Base-by-base conservation (phyloP, 768 basidiomycete genomes). In the Lactarius indigo region DNA sequence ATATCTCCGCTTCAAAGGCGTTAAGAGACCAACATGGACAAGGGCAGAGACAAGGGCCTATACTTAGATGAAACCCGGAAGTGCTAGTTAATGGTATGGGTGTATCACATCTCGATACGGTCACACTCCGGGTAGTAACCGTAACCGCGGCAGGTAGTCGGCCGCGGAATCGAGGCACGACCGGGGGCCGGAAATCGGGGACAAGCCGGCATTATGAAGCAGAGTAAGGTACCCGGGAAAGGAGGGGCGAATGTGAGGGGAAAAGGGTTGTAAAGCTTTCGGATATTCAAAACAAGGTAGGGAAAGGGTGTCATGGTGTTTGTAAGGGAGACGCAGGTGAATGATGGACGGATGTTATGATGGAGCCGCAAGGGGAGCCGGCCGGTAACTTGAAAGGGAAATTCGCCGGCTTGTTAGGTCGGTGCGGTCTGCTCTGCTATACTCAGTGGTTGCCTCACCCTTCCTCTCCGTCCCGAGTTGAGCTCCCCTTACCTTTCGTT, bases 361-460 rank as follows among this genome's bases (percentile, higher is more conserved):
- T 57, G 9, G 65, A 42, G 65, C 57, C 65, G 61, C 58, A 59
- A 64, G 58, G 10, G 57, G 56, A 42, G 41, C 66, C 66, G 66
- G 66, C 62, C 62, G 66, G 66, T 30, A 68, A 68, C 66, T 68
- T 68, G 66, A 64, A 68, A 60, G 66, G 66, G 66, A 64, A 68
- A 68, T 68, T 68, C 41, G 66, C 66, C 66, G 66, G 63, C 42
- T 59, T 28, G 62, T 59, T 57, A 61, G 65, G 23, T 58, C 31
- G 33, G 31, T 37, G 57, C 31, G 31, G 37, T 56, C 55, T 56
- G 55, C 31, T 56, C 55, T 30, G 37, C 56, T 57, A 31, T 35
- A 28, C 33, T 58, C 57, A 37, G 57, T 39, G 57, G 52, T 59
- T 50, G 37, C 37, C 52, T 57, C 33, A 33, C 56, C 30, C 18